Conservation (phyloP, 2,329 filamentous ascomycete genomes). For the Fusarium devonianum region DNA sequence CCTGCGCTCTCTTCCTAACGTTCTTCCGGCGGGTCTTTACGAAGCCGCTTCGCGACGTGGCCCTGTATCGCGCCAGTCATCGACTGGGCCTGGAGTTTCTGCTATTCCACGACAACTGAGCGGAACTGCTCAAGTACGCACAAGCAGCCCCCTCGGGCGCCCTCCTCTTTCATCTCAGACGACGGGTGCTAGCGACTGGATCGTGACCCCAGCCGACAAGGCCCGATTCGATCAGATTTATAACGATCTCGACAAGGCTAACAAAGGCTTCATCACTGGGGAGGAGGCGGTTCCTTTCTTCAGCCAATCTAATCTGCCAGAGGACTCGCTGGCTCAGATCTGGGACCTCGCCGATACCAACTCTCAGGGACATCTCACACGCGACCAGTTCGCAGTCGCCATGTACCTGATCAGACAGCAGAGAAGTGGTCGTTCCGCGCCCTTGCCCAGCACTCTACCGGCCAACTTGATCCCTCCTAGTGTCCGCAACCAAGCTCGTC, state of each 20-base stretch:
- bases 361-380: slow-evolving; percentile 82
- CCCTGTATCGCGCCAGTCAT: slow-evolving; percentile 56
- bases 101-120: slow-evolving; percentile 85
- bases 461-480: slow-evolving; percentile 84
- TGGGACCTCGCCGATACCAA: slow-evolving; percentile 98
- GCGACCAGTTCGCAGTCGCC: slow-evolving; percentile 94
- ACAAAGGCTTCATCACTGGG: slow-evolving; percentile 85
- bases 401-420: slow-evolving; percentile 97
- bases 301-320: slow-evolving; percentile 86
- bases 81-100: slow-evolving; percentile 62
- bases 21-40: slow-evolving; percentile 84
- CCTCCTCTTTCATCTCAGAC: slow-evolving; percentile 55
- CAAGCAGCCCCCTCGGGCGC: slow-evolving; percentile 64
- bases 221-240: slow-evolving; percentile 87
- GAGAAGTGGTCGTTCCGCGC: slow-evolving; percentile 68
- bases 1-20: slow-evolving; percentile 78
- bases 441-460: slow-evolving; percentile 79
- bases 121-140: slow-evolving; percentile 69
- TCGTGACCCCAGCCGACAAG: slow-evolving; percentile 84
- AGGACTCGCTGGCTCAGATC: slow-evolving; percentile 89
- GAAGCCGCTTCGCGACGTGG: slow-evolving; percentile 83
- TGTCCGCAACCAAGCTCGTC: slow-evolving; percentile 70
- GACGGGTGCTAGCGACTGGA: slow-evolving; percentile 69
- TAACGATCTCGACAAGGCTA: slow-evolving; percentile 79
- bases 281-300: slow-evolving; percentile 96